A percentile compares a stretch with the other conserved stretches of the same genome.
Evolutionary conservation across 176 grass and related monocot species (phyloP).

Genomic region (Oryza officinalis): DNA sequence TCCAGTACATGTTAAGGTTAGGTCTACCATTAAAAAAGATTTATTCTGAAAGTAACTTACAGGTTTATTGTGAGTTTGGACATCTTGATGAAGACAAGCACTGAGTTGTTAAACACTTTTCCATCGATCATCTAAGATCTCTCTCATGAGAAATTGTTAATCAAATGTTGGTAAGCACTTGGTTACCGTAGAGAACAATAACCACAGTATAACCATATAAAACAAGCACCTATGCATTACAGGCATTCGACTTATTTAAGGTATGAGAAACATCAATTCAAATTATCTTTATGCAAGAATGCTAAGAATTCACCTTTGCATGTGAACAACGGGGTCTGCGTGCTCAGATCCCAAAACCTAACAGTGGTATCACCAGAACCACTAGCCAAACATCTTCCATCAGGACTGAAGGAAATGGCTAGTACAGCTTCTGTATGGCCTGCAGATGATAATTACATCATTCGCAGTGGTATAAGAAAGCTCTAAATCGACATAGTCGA

Average conservation of each 20-base stretch:
- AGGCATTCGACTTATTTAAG: not conserved
- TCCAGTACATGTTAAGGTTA: not conserved
- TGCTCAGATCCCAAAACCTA: slow-evolving; percentile 88
- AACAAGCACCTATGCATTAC: not conserved
- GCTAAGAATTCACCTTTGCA: slow-evolving; percentile 66
- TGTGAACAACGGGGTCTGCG: slow-evolving; percentile 87
- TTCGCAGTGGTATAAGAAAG: not conserved
- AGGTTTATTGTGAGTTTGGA: not conserved
- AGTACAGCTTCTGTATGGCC: slow-evolving; percentile 94
- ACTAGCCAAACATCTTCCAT: slow-evolving; percentile 76
- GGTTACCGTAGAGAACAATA: not conserved
- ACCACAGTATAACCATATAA: not conserved
- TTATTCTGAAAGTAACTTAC: not conserved
- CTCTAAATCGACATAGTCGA: not conserved
- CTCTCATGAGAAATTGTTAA: not conserved
- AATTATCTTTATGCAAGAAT: not conserved
- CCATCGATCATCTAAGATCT: not conserved
- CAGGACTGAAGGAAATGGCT: slow-evolving; percentile 88
- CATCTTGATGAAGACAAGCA: not conserved
- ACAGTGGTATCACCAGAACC: slow-evolving; percentile 93
- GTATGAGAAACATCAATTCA: not conserved
- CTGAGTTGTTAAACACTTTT: not conserved
- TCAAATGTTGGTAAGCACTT: not conserved
- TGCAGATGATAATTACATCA: not conserved
- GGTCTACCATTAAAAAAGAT: not conserved